Base-by-base conservation (phyloP, 352 stramenopile species). In the Aphanomyces cochlioides region DNA sequence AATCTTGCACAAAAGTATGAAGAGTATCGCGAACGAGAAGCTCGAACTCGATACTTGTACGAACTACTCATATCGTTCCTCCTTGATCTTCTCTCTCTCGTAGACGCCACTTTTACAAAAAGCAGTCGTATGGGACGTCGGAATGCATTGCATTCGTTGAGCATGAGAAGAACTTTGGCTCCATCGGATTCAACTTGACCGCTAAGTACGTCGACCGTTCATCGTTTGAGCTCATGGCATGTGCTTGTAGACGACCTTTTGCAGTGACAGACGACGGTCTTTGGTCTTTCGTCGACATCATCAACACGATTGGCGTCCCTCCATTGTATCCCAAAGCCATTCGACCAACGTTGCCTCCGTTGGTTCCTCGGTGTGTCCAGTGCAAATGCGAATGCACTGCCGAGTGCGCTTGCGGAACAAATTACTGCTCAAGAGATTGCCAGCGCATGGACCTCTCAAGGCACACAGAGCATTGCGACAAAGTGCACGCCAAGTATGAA, bases 21-120 rank as follows among this genome's bases (percentile, higher is more conserved):
- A 10, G 64, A 70, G 13, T 40, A 43, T 12, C 64, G 64, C 36
- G 64, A 70, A 47, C 47, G 64, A 39, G 54, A 47, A 47, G 34
- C 36, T 15, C 53, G 43, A 12, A 50, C 36, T 7, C 64, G 64
- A 7, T 70, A 70, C 64, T 38, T 70, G 36, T 61, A 61, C 54
- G 28, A 12, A 15, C n/a, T 53, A 15, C 45, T 19, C 45, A 2
- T 19, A 53, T 53, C 50, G 15, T 36, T 12, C 36, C 54, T 61
- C 43, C 10, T n/a, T 40, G 28, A 13, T 61, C 34, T 41, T 39
- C 5, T 40, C n/a, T 34, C 15, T n/a, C 54, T 37, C 36, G 21
- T 41, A 61, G 54, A 17, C 64, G 64, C 12, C 64, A 70, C 39
- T 61, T 61, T 38, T 70, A 70, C 47, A 70, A 70, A 37, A 70